Percentiles rank a stretch among this genome's conserved stretches.
These are phyloP conservation scores for Blastocystis sp. DNA, from an alignment of 352 stramenopile species.

Conservation along the genomic window DNA sequence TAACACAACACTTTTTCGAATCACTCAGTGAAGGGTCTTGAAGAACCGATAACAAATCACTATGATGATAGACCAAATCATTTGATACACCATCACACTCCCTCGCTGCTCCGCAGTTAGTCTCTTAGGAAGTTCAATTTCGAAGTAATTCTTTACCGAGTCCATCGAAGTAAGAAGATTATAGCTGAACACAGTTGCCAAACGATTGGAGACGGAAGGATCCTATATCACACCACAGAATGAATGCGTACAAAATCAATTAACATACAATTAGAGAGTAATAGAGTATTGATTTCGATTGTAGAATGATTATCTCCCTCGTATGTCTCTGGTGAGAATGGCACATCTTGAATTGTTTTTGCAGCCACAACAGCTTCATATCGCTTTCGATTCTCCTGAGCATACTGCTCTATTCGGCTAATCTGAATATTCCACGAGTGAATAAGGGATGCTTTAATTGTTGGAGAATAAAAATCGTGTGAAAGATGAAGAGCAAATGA, in stretches of 20 bases:
- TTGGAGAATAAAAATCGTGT: not conserved
- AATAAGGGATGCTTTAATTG: not conserved
- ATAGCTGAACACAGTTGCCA: conserved; percentile 1
- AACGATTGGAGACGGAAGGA: not conserved
- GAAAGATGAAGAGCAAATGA: not conserved
- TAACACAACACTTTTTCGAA: conserved; percentile 6
- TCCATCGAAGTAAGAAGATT: not conserved
- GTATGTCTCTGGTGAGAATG: not conserved
- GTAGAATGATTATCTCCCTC: not conserved
- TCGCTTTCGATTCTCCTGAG: not conserved
- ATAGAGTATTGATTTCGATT: not conserved
- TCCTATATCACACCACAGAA: not conserved
- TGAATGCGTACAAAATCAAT: not conserved
- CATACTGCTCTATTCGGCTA: not conserved
- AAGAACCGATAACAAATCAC: not conserved
- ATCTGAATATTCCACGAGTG: not conserved
- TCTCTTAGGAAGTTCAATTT: not conserved
- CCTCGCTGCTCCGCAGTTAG: not conserved
- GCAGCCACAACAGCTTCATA: not conserved
- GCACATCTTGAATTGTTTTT: not conserved
- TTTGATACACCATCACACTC: not conserved
- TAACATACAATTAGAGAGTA: not conserved
- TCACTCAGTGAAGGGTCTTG: not conserved
- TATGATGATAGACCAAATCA: not conserved
- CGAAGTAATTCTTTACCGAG: not conserved